These are phyloP conservation scores for Cinnamomum chago DNA, from an alignment of 164 flowering plant species.

Conservation along the genomic window DNA sequence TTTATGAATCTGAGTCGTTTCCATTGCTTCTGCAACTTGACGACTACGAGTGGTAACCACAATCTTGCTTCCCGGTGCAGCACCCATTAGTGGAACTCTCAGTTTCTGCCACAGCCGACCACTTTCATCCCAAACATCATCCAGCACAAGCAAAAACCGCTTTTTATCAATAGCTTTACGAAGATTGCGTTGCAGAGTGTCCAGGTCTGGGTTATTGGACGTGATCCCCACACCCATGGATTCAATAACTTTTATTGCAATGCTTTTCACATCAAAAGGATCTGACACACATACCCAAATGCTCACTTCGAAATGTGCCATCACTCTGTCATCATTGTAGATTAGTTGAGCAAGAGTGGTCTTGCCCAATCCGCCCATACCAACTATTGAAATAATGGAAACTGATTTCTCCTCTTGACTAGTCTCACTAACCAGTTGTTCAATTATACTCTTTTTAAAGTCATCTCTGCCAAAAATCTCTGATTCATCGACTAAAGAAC, in stretches of 20 bases:
- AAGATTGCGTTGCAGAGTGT: neutral
- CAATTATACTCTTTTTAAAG: too few species aligned
- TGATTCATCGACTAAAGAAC: too few species aligned
- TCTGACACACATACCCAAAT: conserved; percentile 18
- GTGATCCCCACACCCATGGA: neutral
- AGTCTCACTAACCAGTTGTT: neutral
- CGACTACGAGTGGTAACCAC: too few species aligned
- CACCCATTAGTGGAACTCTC: too few species aligned
- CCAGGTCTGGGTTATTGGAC: neutral
- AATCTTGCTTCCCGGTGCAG: too few species aligned
- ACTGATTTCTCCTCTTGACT: neutral
- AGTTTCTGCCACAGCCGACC: too few species aligned
- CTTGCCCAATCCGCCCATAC: neutral
- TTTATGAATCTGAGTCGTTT: too few species aligned
- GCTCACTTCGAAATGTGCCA: neutral
- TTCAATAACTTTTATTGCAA: neutral
- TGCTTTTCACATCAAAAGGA: neutral
- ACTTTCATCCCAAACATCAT: conserved; percentile 15
- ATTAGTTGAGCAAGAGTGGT: neutral
- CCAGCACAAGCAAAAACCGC: conserved; percentile 13
- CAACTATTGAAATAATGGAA: neutral
- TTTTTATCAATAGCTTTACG: neutral
- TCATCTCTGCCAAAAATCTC: too few species aligned
- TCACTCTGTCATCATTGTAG: conserved; percentile 1
- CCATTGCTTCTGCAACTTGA: too few species aligned